A percentile compares a stretch with the other conserved stretches of the same genome.
Evolutionary conservation across 768 basidiomycete genomes (phyloP).

Genomic region (Termitomyces sp.): DNA sequence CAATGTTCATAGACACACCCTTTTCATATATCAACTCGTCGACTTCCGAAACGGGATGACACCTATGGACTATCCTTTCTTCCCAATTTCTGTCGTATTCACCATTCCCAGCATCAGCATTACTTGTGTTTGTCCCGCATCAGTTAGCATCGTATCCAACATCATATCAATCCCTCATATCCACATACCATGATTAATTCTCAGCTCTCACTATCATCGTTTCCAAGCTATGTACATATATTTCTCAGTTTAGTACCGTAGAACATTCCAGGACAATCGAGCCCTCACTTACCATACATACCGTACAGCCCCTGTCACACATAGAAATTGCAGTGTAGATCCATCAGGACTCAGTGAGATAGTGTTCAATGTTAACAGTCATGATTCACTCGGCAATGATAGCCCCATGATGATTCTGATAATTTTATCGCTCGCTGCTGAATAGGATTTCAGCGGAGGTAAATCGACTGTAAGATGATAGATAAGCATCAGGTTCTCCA

Average conservation of each 20-base stretch:
- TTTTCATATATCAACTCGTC: not conserved
- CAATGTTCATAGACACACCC: constrained; percentile 6
- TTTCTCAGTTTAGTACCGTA: constrained; percentile 3
- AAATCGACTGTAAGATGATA: not conserved
- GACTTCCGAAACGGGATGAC: not conserved
- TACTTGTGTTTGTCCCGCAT: constrained; percentile 9
- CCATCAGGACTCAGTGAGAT: constrained; percentile 1
- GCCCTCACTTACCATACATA: constrained; percentile 1
- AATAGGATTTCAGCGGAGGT: constrained; percentile 1
- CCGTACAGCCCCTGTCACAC: not conserved
- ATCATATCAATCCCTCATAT: constrained; percentile 12
- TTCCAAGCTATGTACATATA: constrained; percentile 11
- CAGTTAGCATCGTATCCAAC: constrained; percentile 13
- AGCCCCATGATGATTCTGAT: not conserved
- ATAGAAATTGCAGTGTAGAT: constrained; percentile 3
- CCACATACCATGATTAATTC: constrained; percentile 6
- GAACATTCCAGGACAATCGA: constrained; percentile 5
- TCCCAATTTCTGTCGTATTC: constrained; percentile 6
- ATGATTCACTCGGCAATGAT: not conserved
- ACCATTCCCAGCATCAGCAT: constrained; percentile 17
- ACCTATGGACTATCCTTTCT: constrained; percentile 4
- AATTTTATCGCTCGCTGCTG: not conserved
- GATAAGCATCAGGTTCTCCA: not conserved
- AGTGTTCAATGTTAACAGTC: not conserved
- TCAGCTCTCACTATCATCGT: constrained; percentile 8